Evolutionary conservation across 805 yeast species (phyloP).

Genomic region (Groenewaldozyma tartarivorans): DNA sequence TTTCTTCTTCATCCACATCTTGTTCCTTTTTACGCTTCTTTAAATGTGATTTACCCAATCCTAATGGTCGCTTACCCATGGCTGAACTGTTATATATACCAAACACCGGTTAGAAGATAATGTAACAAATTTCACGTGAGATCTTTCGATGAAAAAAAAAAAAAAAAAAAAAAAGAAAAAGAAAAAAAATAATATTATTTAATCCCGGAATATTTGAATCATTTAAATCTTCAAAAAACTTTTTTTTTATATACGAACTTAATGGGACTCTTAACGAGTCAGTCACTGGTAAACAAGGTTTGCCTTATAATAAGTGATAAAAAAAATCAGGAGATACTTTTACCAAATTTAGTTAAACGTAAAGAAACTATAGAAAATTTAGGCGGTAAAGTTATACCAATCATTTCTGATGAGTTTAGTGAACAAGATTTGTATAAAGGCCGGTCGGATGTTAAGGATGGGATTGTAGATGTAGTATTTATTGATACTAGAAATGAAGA

Average conservation of each 20-base stretch:
- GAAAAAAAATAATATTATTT: neutral
- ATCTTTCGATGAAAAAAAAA: slow-evolving; percentile 29
- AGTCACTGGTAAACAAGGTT: slow-evolving; percentile 22
- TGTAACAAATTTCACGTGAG: neutral
- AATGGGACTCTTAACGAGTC: slow-evolving; percentile 13
- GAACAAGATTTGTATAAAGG: slow-evolving; percentile 36
- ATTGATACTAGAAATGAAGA: slow-evolving; percentile 32
- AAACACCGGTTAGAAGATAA: no score
- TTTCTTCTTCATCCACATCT: neutral
- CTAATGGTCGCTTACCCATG: neutral
- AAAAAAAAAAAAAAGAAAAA: slow-evolving; percentile 23
- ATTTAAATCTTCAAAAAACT: neutral
- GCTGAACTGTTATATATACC: no score
- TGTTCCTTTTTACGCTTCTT: neutral
- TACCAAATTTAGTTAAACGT: neutral
- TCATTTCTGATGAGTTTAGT: slow-evolving; percentile 39
- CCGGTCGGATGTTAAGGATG: slow-evolving; percentile 43
- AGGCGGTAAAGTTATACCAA: slow-evolving; percentile 29
- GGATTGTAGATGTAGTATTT: slow-evolving; percentile 68
- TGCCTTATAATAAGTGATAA: slow-evolving; percentile 49
- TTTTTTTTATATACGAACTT: no score
- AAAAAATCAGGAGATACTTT: neutral
- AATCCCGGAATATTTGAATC: neutral
- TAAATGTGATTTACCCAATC: neutral
- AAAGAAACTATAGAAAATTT: slow-evolving; percentile 22